These are phyloP conservation scores for Sporobolomyces pararoseus DNA, from an alignment of 768 basidiomycete genomes.

Conservation along the genomic window DNA sequence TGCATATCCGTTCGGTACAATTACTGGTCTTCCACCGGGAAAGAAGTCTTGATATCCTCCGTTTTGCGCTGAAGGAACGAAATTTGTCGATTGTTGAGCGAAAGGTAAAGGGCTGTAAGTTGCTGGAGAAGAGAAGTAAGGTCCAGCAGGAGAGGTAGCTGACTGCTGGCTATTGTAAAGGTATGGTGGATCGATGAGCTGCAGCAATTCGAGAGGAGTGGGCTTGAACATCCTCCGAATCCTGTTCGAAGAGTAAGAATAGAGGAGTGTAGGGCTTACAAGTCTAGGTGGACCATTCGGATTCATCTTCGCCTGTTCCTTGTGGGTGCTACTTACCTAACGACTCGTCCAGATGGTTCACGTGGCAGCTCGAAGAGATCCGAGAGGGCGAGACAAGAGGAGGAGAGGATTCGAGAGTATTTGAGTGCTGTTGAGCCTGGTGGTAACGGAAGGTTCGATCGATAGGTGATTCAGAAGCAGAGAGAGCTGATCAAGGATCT, in stretches of 20 bases:
- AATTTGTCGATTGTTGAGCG: background rate
- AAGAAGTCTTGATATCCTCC: background rate
- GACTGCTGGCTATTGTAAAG: background rate
- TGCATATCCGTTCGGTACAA: background rate
- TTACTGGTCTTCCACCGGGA: too few species aligned
- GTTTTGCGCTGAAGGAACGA: background rate
- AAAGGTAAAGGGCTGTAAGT: constrained; percentile 12
- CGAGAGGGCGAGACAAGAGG: too few species aligned
- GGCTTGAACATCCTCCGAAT: too few species aligned
- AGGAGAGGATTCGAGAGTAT: too few species aligned
- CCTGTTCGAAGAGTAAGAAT: background rate
- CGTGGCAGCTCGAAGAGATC: too few species aligned
- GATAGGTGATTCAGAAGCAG: too few species aligned
- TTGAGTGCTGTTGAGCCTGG: too few species aligned
- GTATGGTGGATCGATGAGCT: background rate
- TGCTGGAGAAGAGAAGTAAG: constrained; percentile 17
- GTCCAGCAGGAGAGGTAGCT: background rate
- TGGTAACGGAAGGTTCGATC: too few species aligned
- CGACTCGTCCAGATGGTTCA: too few species aligned
- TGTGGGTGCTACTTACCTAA: too few species aligned
- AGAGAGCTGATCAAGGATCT: too few species aligned
- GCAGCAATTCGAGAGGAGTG: background rate
- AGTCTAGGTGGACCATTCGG: constrained; percentile 1
- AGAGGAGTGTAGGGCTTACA: background rate
- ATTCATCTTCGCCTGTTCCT: constrained; percentile 5